phyloP scores from a whole-genome alignment of 805 yeast species.

The Schwanniomyces pseudopolymorphus region DNA sequence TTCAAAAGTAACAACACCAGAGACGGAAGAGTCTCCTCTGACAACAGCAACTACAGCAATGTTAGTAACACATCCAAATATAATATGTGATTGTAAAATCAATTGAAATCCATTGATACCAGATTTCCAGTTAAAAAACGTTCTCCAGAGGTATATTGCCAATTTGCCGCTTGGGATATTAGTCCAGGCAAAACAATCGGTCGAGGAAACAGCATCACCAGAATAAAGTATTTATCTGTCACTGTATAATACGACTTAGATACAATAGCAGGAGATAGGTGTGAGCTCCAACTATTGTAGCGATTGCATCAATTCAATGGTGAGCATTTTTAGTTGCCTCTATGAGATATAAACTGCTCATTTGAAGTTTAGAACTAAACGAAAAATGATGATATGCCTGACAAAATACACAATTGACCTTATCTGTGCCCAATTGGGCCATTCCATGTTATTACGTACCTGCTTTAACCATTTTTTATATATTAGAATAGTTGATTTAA shows the following conservation, averaged over 20 bases:
- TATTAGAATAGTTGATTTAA: neutral
- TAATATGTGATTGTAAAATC: neutral
- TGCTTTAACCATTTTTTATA: slow-evolving; percentile 59
- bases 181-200: no score
- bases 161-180: no score
- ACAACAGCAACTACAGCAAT: slow-evolving; percentile 77
- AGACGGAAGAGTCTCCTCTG: slow-evolving; percentile 90
- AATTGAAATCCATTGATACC: neutral
- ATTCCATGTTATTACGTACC: slow-evolving; percentile 41
- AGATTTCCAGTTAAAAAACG: no score
- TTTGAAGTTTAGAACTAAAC: neutral
- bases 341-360: neutral
- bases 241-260: no score
- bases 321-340: neutral
- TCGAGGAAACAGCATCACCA: no score
- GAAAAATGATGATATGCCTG: neutral
- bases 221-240: no score
- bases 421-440: neutral
- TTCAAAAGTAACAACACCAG: slow-evolving; percentile 85
- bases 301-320: neutral
- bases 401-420: slow-evolving; percentile 1
- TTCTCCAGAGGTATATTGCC: no score
- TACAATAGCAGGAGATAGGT: no score
- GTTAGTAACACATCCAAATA: neutral
- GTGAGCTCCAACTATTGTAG: neutral